Conservation (phyloP, 208 protist genomes). For the Kentomonas sorsogonicus region DNA sequence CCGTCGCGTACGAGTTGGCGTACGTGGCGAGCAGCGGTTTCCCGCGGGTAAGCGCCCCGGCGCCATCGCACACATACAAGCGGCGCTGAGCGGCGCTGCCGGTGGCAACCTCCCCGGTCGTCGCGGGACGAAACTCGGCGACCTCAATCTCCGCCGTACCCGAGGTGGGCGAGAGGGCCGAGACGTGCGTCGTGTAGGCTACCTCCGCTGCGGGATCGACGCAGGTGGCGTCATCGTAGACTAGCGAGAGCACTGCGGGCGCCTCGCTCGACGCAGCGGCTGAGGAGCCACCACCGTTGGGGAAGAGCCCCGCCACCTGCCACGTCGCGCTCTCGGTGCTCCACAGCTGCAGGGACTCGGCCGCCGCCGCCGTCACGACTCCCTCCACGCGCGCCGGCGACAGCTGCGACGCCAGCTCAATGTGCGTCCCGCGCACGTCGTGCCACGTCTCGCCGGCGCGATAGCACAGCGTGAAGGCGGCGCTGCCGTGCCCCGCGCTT, state of each 20-base stretch:
- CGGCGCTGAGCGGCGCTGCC: constrained; percentile 5
- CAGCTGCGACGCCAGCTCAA: constrained; percentile 22
- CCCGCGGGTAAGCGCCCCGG: neutral
- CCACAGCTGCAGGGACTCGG: constrained; percentile 38
- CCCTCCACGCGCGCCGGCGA: constrained; percentile 26
- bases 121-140: too few relatives aligned
- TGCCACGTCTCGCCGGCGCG: constrained; percentile 21
- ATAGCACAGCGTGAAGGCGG: constrained; percentile 38
- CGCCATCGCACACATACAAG: constrained; percentile 34
- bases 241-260: constrained; percentile 49
- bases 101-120: constrained; percentile 26
- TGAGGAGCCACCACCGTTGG: too few relatives aligned
- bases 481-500: constrained; percentile 27
- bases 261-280: constrained; percentile 14
- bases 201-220: constrained; percentile 14
- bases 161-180: constrained; percentile 32
- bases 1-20: constrained; percentile 22
- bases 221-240: constrained; percentile 55
- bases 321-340: constrained; percentile 46
- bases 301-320: constrained; percentile 48
- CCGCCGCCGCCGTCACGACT: constrained; percentile 26
- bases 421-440: constrained; percentile 18
- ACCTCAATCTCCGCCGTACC: constrained; percentile 32
- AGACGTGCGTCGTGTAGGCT: constrained; percentile 29
- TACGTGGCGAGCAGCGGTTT: constrained; percentile 41